Conservation (phyloP, 2,329 filamentous ascomycete genomes). For the Myotisia sp. region DNA sequence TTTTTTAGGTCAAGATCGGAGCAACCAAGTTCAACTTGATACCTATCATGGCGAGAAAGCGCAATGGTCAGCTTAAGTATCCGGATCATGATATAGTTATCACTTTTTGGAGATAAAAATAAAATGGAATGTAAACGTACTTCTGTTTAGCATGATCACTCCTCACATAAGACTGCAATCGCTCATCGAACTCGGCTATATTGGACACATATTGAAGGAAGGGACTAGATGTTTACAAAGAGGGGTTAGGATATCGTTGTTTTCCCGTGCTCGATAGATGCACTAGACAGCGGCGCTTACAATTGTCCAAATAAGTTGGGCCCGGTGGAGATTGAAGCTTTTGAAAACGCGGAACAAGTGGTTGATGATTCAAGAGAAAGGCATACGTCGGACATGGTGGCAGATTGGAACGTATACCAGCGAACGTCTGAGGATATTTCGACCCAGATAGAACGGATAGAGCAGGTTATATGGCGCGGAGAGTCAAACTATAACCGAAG, state of each 20-base stretch:
- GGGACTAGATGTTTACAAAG: conserved; percentile 42
- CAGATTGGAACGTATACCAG: not conserved
- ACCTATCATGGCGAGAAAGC: conserved; percentile 41
- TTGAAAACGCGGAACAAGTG: conserved; percentile 56
- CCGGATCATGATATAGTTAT: not conserved
- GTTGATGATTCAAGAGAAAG: conserved; percentile 58
- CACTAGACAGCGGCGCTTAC: conserved; percentile 40
- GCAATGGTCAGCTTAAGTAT: not conserved
- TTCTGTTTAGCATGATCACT: conserved; percentile 62
- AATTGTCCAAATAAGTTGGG: conserved; percentile 45
- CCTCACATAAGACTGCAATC: conserved; percentile 57
- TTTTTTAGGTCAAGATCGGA: conserved; percentile 60
- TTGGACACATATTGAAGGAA: conserved; percentile 75
- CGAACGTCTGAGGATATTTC: conserved; percentile 1
- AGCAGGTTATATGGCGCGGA: no score
- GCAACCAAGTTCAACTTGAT: conserved; percentile 68
- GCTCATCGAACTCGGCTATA: conserved; percentile 59
- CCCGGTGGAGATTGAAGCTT: conserved; percentile 56
- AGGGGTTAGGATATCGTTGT: conserved; percentile 3
- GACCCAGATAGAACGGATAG: no score
- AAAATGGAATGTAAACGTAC: conserved; percentile 38
- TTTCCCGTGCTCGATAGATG: not conserved
- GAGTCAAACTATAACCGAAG: no score
- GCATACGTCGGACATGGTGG: conserved; percentile 33
- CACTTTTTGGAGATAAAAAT: conserved; percentile 1